Percentiles rank a stretch among this genome's conserved stretches.
These are phyloP conservation scores for Sanghuangporus sanghuang DNA, from an alignment of 1,284 basidiomycete genomes.

Conservation along the genomic window DNA sequence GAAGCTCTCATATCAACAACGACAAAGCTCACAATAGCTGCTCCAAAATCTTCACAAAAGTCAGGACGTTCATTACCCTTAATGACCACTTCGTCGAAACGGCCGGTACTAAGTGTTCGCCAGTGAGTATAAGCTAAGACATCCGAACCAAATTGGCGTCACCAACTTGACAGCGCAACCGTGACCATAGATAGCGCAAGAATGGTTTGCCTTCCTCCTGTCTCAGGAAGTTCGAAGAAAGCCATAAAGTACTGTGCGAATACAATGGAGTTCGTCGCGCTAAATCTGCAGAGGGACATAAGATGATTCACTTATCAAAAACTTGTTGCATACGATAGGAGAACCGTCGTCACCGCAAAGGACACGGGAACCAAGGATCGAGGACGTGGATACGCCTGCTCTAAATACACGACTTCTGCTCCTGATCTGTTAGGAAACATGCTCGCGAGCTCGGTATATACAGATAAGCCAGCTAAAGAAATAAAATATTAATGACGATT, in stretches of 20 bases:
- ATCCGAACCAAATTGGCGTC: background rate
- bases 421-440: constrained; percentile 44
- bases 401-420: constrained; percentile 43
- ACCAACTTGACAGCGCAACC: constrained; percentile 23
- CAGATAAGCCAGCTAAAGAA: constrained; percentile 22
- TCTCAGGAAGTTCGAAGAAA: constrained; percentile 22
- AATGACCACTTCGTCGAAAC: constrained; percentile 29
- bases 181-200: constrained; percentile 24
- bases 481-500: background rate
- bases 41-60: constrained; percentile 26
- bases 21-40: constrained; percentile 23
- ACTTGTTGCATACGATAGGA: constrained; percentile 29
- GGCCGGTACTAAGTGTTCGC: constrained; percentile 21
- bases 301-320: background rate
- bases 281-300: constrained; percentile 19
- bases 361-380: constrained; percentile 32
- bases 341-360: constrained; percentile 39
- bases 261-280: constrained; percentile 25
- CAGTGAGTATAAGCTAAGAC: background rate
- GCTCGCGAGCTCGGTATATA: constrained; percentile 27
- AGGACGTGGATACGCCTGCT: constrained; percentile 39
- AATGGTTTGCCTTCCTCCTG: constrained; percentile 22
- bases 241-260: constrained; percentile 27
- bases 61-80: constrained; percentile 25
- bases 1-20: background rate